A percentile compares a stretch with the other conserved stretches of the same genome.
Conservation (phyloP, 2,329 filamentous ascomycete genomes). For the Botrytis cinerea region DNA sequence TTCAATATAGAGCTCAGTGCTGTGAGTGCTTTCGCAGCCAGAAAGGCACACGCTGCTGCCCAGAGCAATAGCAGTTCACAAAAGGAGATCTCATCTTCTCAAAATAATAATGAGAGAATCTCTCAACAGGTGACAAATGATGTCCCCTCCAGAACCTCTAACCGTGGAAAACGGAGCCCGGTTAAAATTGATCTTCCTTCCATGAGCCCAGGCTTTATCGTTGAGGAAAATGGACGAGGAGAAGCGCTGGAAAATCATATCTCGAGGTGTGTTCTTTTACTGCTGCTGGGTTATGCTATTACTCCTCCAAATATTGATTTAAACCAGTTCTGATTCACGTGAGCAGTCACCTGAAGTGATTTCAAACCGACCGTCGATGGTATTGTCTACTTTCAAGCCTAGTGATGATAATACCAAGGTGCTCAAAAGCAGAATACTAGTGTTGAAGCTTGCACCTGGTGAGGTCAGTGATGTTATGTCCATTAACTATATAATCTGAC, state of each 20-base stretch:
- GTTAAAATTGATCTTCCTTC: neutral
- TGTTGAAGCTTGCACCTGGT: slow-evolving; percentile 50
- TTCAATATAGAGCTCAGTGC: slow-evolving; percentile 32
- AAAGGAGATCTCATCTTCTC: neutral
- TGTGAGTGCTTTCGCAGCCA: slow-evolving; percentile 39
- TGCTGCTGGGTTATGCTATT: neutral
- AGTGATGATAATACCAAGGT: slow-evolving; percentile 49
- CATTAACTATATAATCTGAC: slow-evolving; percentile 26
- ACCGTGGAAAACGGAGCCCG: neutral
- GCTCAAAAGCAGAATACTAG: slow-evolving; percentile 44
- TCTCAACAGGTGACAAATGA: neutral
- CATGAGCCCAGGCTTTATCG: slow-evolving; percentile 7
- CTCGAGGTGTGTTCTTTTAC: slow-evolving; percentile 13
- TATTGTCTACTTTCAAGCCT: slow-evolving; percentile 49
- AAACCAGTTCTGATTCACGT: slow-evolving; percentile 34
- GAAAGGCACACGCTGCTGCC: slow-evolving; percentile 32
- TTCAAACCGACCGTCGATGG: slow-evolving; percentile 43
- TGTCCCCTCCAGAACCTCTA: neutral
- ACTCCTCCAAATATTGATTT: slow-evolving; percentile 31
- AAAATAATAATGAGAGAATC: neutral
- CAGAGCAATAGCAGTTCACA: neutral
- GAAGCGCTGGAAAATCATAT: neutral
- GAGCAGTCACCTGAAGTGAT: slow-evolving; percentile 31
- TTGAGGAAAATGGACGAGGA: neutral
- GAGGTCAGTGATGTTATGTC: slow-evolving; percentile 47